Conservation (phyloP, 2,329 filamentous ascomycete genomes). For the Fusarium torreyae region DNA sequence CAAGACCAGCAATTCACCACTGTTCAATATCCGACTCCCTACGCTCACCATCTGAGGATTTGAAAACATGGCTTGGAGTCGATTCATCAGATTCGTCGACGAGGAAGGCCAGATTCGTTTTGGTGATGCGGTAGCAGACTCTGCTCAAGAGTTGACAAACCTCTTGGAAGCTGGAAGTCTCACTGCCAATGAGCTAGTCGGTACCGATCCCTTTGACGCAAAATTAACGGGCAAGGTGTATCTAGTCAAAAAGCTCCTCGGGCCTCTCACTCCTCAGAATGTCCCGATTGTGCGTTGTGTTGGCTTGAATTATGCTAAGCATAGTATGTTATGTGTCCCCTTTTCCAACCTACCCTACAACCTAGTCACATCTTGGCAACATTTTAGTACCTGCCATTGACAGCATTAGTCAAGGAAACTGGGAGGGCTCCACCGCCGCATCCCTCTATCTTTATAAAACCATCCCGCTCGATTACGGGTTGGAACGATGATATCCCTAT, state of each 20-base stretch:
- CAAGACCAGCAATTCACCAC: background rate
- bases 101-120: slow-evolving; percentile 3
- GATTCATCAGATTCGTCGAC: slow-evolving; percentile 21
- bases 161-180: slow-evolving; percentile 6
- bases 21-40: no score
- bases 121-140: slow-evolving; percentile 9
- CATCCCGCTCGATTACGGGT: slow-evolving; percentile 15
- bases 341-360: no score
- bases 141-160: slow-evolving; percentile 7
- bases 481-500: slow-evolving; percentile 13
- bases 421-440: slow-evolving; percentile 19
- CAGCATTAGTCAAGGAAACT: slow-evolving; percentile 21
- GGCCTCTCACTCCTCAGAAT: slow-evolving; percentile 9
- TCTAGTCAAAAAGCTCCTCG: slow-evolving; percentile 12
- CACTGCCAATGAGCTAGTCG: slow-evolving; percentile 5
- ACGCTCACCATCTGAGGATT: background rate
- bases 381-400: background rate
- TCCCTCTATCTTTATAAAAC: slow-evolving; percentile 23
- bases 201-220: slow-evolving; percentile 7
- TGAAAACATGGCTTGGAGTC: slow-evolving; percentile 12
- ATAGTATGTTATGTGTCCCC: slow-evolving; percentile 1
- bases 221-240: slow-evolving; percentile 7
- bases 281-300: slow-evolving; percentile 25
- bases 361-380: no score
- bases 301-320: slow-evolving; percentile 29